Conservation (phyloP, 305 asterid species). For the Fraxinus paxiana region DNA sequence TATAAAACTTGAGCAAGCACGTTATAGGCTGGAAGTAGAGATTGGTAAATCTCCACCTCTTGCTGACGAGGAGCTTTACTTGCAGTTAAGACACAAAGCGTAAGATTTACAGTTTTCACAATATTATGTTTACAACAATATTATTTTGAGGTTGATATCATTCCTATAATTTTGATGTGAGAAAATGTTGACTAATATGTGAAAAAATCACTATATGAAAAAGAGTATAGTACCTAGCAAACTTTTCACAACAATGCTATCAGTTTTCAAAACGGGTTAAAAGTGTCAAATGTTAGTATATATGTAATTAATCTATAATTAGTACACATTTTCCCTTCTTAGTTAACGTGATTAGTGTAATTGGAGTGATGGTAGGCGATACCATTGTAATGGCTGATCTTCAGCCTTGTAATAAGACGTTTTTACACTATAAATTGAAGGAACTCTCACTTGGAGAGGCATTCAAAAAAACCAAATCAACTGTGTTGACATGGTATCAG, state of each 20-base stretch:
- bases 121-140: neutral
- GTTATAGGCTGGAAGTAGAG: constrained; percentile 85
- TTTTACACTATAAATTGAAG: no score
- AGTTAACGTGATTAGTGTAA: no score
- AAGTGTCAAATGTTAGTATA: neutral
- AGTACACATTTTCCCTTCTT: no score
- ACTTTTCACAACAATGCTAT: neutral
- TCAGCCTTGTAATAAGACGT: no score
- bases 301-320: no score
- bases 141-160: neutral
- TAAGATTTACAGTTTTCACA: constrained; percentile 30
- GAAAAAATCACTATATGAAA: neutral
- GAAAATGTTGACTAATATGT: neutral
- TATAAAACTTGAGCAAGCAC: constrained; percentile 73
- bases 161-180: neutral
- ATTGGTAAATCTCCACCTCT: constrained; percentile 96
- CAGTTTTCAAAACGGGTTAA: neutral
- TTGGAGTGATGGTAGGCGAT: no score
- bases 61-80: constrained; percentile 74
- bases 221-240: neutral
- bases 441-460: no score
- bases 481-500: no score
- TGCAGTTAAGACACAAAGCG: constrained; percentile 81
- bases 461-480: no score
- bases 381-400: no score